These are phyloP conservation scores for Wallacemonas collosoma DNA, from an alignment of 208 protist genomes.

Conservation along the genomic window DNA sequence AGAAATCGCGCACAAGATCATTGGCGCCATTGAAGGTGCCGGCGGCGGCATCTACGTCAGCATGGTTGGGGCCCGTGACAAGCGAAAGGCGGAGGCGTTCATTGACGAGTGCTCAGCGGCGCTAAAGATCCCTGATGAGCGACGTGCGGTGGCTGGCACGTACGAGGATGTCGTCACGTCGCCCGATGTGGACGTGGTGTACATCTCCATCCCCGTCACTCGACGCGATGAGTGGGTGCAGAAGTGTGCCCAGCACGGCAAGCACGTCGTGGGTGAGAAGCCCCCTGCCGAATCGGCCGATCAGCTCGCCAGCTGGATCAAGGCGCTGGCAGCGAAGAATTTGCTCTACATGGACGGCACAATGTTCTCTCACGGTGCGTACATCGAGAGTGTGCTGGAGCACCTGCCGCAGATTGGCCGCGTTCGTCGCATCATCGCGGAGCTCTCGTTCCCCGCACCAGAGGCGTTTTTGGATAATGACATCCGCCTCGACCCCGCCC, in stretches of 20 bases:
- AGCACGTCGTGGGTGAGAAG: slow-evolving; percentile 78
- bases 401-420: slow-evolving; percentile 36
- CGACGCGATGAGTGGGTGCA: slow-evolving; percentile 56
- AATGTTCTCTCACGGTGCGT: slow-evolving; percentile 55
- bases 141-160: slow-evolving; percentile 17
- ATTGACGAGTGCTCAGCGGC: slow-evolving; percentile 22
- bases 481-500: slow-evolving; percentile 55
- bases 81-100: slow-evolving; percentile 21
- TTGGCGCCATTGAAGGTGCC: slow-evolving; percentile 31
- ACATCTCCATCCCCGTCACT: slow-evolving; percentile 62
- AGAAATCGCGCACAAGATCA: slow-evolving; percentile 40
- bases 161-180: slow-evolving; percentile 63
- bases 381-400: slow-evolving; percentile 46
- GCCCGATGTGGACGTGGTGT: slow-evolving; percentile 64
- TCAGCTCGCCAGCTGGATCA: slow-evolving; percentile 54
- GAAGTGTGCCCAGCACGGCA: slow-evolving; percentile 51
- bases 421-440: slow-evolving; percentile 47
- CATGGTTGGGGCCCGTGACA: slow-evolving; percentile 32
- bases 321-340: slow-evolving; percentile 34
- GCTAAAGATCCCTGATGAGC: slow-evolving; percentile 32
- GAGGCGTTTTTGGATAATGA: slow-evolving; percentile 53
- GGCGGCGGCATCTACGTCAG: slow-evolving; percentile 42
- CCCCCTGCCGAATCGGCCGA: slow-evolving; percentile 37
- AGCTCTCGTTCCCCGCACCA: slow-evolving; percentile 53
- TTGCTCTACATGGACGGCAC: slow-evolving; percentile 79